These are phyloP conservation scores for Sechiopsis laciniata DNA, from an alignment of 306 rosid genomes.

Conservation along the genomic window DNA sequence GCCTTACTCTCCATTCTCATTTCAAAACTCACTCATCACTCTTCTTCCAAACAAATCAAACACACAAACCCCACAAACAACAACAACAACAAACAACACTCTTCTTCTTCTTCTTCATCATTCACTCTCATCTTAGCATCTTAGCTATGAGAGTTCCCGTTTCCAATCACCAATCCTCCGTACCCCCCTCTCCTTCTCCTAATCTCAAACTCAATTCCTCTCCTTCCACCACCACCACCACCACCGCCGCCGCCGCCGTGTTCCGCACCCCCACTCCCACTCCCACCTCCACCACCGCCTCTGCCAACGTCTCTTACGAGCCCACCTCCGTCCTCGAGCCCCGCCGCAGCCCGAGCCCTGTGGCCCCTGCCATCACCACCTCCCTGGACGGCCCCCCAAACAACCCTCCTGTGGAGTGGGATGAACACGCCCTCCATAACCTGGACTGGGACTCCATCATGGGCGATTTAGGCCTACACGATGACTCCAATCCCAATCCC, in stretches of 20 bases:
- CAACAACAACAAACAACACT: neutral
- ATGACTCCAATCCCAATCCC: constrained; percentile 32
- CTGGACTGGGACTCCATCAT: constrained; percentile 80
- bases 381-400: no score
- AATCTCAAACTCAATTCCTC: constrained; percentile 34
- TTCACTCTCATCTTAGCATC: no score
- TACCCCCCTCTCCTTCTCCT: constrained; percentile 31
- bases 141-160: constrained; percentile 69
- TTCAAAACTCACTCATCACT: neutral
- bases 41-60: neutral
- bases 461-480: constrained; percentile 60
- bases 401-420: constrained; percentile 40
- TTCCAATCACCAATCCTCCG: constrained; percentile 15
- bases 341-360: constrained; percentile 71
- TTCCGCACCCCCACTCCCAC: no score
- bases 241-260: no score
- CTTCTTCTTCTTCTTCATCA: neutral
- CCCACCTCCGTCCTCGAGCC: constrained; percentile 81
- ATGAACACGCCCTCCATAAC: constrained; percentile 55
- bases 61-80: no score
- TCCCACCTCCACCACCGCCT: no score
- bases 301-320: constrained; percentile 43
- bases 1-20: neutral
- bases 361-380: constrained; percentile 30
- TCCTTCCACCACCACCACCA: neutral